A percentile compares a stretch with the other conserved stretches of the same genome.
Evolutionary conservation across 1,284 basidiomycete genomes (phyloP).

Genomic region (Tetrapyrgos nigripes): DNA sequence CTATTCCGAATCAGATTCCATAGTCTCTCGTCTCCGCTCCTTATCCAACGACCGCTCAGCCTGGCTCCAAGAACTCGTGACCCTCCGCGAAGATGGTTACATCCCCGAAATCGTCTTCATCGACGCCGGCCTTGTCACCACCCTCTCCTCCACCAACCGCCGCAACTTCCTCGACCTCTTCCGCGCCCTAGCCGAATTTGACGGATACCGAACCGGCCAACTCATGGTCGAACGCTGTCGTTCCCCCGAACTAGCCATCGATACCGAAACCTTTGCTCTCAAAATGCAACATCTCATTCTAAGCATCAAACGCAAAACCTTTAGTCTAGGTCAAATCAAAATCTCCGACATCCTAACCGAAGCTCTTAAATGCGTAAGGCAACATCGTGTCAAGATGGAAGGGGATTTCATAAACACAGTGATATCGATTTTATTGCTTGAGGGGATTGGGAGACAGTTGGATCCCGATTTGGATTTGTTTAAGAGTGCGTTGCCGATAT

Average conservation of each 20-base stretch:
- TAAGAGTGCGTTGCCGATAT: constrained; percentile 90
- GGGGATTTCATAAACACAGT: constrained; percentile 99
- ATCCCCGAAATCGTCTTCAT: constrained; percentile 96
- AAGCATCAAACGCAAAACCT: constrained; percentile 94
- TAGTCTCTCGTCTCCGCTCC: constrained; percentile 72
- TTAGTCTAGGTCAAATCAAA: constrained; percentile 94
- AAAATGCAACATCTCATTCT: constrained; percentile 97
- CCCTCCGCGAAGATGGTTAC: constrained; percentile 78
- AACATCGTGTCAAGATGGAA: constrained; percentile 98
- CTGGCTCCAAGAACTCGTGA: constrained; percentile 78
- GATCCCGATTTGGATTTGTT: constrained; percentile 95
- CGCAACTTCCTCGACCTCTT: constrained; percentile 97
- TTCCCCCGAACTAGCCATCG: constrained; percentile 89
- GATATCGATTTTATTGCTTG: constrained; percentile 90
- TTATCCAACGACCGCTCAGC: constrained; percentile 62
- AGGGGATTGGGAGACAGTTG: constrained; percentile 95
- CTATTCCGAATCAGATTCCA: constrained; percentile 62
- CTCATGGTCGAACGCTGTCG: constrained; percentile 97
- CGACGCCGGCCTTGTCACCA: constrained; percentile 94
- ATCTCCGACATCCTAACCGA: constrained; percentile 93
- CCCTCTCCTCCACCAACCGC: constrained; percentile 82
- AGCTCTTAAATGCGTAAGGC: constrained; percentile 86
- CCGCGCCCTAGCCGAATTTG: constrained; percentile 93
- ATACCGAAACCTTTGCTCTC: constrained; percentile 94
- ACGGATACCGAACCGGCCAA: constrained; percentile 93